Conservation (phyloP, 306 rosid genomes). For the Quercus cerris region DNA sequence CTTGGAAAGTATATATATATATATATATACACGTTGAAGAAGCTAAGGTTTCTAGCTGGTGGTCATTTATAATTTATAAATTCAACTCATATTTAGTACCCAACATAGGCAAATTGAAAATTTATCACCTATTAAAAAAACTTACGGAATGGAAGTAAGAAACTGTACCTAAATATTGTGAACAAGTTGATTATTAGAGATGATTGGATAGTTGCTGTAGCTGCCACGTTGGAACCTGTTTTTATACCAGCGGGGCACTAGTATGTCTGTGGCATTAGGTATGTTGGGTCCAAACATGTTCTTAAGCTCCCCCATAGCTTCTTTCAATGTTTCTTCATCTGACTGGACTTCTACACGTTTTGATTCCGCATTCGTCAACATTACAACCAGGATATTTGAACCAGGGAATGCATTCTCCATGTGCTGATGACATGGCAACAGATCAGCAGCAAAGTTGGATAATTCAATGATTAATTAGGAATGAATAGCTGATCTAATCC, state of each 20-base stretch:
- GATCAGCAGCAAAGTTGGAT: slow-evolving; percentile 27
- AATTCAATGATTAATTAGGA: slow-evolving; percentile 23
- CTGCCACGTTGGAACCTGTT: no score
- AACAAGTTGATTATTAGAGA: slow-evolving; percentile 41
- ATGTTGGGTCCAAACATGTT: no score
- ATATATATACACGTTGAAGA: not conserved
- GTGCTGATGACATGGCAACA: slow-evolving; percentile 61
- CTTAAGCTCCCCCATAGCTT: no score
- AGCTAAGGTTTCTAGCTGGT: not conserved
- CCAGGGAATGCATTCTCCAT: slow-evolving; percentile 98
- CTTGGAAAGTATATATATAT: not conserved
- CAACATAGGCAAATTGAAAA: not conserved
- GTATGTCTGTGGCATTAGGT: no score
- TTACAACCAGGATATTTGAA: slow-evolving; percentile 89
- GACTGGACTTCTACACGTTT: no score
- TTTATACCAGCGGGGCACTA: no score
- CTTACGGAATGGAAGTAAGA: slow-evolving; percentile 6
- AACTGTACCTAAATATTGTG: slow-evolving; percentile 60
- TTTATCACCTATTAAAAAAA: not conserved
- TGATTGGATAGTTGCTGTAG: no score
- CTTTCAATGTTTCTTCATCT: no score
- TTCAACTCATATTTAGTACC: not conserved
- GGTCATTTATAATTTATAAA: not conserved
- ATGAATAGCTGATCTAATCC: slow-evolving; percentile 24
- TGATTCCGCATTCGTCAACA: no score